Percentiles rank a stretch among this genome's conserved stretches.
Evolutionary conservation across 495 filamentous ascomycete species (phyloP).

Genomic region (Sphaerosporella brunnea): DNA sequence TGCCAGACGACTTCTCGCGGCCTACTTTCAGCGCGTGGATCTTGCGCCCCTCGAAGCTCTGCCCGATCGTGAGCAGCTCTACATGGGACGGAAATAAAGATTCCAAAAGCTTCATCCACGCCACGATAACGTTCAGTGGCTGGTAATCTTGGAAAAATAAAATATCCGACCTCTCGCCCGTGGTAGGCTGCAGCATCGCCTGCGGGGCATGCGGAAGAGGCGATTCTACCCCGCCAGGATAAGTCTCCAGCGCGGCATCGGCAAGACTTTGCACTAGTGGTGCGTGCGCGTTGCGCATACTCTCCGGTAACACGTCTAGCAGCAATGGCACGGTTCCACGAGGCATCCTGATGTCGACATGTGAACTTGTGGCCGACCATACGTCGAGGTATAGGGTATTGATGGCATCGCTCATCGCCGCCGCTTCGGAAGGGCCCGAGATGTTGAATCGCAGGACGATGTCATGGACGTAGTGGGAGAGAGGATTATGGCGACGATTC

Average conservation of each 20-base stretch:
- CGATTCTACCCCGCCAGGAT: constrained; percentile 32
- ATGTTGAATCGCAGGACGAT: constrained; percentile 80
- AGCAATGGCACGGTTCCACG: constrained; percentile 63
- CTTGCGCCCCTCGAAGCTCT: constrained; percentile 68
- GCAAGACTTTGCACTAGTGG: constrained; percentile 68
- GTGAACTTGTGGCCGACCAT: constrained; percentile 67
- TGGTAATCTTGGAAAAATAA: constrained; percentile 83
- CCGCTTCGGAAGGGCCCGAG: constrained; percentile 48
- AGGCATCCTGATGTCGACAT: constrained; percentile 71
- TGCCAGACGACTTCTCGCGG: not conserved
- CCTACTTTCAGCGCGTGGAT: constrained; percentile 74
- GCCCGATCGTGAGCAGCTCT: constrained; percentile 53
- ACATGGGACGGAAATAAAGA: constrained; percentile 76
- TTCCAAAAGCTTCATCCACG: constrained; percentile 78
- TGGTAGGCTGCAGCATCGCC: constrained; percentile 25
- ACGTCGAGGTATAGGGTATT: constrained; percentile 69
- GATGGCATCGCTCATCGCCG: constrained; percentile 52
- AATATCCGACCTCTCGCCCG: constrained; percentile 33
- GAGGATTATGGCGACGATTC: not conserved
- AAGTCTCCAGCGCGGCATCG: constrained; percentile 58
- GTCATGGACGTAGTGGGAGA: constrained; percentile 56
- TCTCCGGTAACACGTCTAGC: constrained; percentile 59
- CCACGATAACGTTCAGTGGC: constrained; percentile 54
- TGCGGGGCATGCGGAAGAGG: constrained; percentile 20
- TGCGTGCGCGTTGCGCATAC: constrained; percentile 53